These are phyloP conservation scores for Cercophora newfieldiana DNA, from an alignment of 495 filamentous ascomycete genomes.

Conservation along the genomic window DNA sequence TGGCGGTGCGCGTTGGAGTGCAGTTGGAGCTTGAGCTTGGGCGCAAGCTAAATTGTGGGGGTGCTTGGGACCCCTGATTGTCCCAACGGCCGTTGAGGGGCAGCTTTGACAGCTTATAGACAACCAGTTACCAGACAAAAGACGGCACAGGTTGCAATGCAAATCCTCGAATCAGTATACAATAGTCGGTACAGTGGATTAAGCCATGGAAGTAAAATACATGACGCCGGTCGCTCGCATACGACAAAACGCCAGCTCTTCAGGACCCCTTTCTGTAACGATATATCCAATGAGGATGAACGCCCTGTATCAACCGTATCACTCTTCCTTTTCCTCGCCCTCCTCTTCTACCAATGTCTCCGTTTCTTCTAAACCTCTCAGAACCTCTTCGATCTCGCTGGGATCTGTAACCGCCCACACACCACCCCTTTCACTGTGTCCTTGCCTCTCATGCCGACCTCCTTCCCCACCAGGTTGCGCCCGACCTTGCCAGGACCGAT, in stretches of 20 bases:
- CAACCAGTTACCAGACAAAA: neutral
- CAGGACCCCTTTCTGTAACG: neutral
- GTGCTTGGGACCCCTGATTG: neutral
- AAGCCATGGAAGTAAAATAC: neutral
- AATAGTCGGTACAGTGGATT: neutral
- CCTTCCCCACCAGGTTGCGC: slow-evolving; percentile 90
- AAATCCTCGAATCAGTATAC: neutral
- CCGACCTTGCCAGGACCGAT: slow-evolving; percentile 95
- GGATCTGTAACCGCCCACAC: slow-evolving; percentile 91
- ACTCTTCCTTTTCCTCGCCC: slow-evolving; percentile 16
- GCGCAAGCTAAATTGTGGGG: slow-evolving; percentile 12
- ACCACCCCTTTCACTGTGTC: slow-evolving; percentile 82
- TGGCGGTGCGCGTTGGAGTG: neutral
- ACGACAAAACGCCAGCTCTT: neutral
- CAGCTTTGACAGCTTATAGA: neutral
- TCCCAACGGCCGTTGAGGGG: neutral
- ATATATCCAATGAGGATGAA: neutral
- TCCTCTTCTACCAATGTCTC: slow-evolving; percentile 54
- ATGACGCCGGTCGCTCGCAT: neutral
- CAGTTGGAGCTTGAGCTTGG: neutral
- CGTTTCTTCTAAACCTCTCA: slow-evolving; percentile 72
- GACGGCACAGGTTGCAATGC: no score
- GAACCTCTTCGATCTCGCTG: slow-evolving; percentile 73
- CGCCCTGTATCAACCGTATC: neutral
- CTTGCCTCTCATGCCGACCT: slow-evolving; percentile 81